A percentile compares a stretch with the other conserved stretches of the same genome.
These are phyloP conservation scores for Gossypium davidsonii DNA, from an alignment of 441 rosid species.

Conservation along the genomic window DNA sequence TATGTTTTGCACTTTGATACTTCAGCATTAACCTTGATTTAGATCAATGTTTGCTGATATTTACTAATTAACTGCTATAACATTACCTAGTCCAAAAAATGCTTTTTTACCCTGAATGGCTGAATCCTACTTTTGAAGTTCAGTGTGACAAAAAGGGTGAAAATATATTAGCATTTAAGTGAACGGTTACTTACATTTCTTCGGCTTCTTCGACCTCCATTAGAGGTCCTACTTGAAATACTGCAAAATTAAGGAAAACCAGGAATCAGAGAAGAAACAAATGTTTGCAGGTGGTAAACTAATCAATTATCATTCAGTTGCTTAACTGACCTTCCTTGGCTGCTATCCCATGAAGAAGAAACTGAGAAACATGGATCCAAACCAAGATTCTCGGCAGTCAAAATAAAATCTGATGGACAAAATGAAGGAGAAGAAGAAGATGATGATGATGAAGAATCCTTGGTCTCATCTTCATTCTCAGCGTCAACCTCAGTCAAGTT, in stretches of 20 bases:
- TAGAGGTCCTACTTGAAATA: conserved; percentile 59
- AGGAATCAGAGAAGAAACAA: background rate
- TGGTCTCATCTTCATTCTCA: conserved; percentile 8
- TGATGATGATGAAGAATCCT: conserved; percentile 5
- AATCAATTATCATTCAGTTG: background rate
- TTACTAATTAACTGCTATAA: too few species aligned
- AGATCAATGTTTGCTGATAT: too few species aligned
- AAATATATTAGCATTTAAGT: background rate
- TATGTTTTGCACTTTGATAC: too few species aligned
- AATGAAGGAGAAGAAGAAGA: conserved; percentile 22
- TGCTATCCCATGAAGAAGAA: conserved; percentile 63
- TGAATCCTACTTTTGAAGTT: background rate
- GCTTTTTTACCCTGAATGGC: background rate
- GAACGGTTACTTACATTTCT: conserved; percentile 50
- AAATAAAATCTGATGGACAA: conserved; percentile 46
- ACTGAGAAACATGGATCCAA: conserved; percentile 49
- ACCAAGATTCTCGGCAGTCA: conserved; percentile 76
- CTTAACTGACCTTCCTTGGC: conserved; percentile 53
- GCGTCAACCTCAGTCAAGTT: conserved; percentile 27
- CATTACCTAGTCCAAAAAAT: too few species aligned
- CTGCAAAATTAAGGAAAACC: conserved; percentile 26
- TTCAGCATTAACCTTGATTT: too few species aligned
- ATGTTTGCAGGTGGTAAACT: background rate
- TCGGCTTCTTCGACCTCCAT: conserved; percentile 67
- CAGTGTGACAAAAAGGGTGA: background rate